Percentiles rank a stretch among this genome's conserved stretches.
These are phyloP conservation scores for Verticillium nubilum DNA, from an alignment of 2,329 filamentous ascomycete genomes.

Conservation along the genomic window DNA sequence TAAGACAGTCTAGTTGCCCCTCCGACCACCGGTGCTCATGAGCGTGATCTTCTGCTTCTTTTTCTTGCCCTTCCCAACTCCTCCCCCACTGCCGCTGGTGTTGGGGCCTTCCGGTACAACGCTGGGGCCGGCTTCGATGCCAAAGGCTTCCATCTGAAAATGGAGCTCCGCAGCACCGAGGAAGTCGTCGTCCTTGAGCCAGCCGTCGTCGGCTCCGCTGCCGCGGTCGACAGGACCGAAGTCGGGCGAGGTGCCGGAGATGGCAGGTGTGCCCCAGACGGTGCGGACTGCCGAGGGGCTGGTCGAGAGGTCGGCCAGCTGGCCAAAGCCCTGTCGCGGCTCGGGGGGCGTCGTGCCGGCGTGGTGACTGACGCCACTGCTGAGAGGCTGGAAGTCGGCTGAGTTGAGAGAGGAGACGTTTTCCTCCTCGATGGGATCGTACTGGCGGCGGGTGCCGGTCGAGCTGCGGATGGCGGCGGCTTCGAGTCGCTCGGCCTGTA, in stretches of 20 bases:
- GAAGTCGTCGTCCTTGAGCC: constrained; percentile 77
- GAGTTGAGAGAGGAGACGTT: constrained; percentile 38
- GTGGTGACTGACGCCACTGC: constrained; percentile 24
- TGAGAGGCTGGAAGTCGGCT: constrained; percentile 62
- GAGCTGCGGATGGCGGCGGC: constrained; percentile 59
- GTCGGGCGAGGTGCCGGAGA: constrained; percentile 32
- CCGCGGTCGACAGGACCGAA: constrained; percentile 12
- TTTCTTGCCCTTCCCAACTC: constrained; percentile 53
- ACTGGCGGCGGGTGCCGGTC: constrained; percentile 31
- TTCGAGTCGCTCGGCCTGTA: constrained; percentile 77
- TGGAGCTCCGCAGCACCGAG: constrained; percentile 56
- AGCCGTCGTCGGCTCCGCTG: constrained; percentile 63
- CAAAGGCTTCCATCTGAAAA: constrained; percentile 51
- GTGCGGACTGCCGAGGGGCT: constrained; percentile 73
- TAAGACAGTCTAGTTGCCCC: constrained; percentile 28
- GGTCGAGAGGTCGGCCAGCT: constrained; percentile 72
- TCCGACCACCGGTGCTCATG: constrained; percentile 61
- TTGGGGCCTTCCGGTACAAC: constrained; percentile 8
- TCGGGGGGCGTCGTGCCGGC: constrained; percentile 49
- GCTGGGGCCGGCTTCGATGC: constrained; percentile 24
- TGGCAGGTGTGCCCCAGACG: constrained; percentile 82
- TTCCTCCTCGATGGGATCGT: constrained; percentile 33
- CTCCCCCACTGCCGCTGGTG: constrained; percentile 17
- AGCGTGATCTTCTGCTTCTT: constrained; percentile 69
- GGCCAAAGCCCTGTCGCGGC: constrained; percentile 56